Base-by-base conservation (phyloP, 73 alveolate genomes). In the Effrenium voratum region DNA sequence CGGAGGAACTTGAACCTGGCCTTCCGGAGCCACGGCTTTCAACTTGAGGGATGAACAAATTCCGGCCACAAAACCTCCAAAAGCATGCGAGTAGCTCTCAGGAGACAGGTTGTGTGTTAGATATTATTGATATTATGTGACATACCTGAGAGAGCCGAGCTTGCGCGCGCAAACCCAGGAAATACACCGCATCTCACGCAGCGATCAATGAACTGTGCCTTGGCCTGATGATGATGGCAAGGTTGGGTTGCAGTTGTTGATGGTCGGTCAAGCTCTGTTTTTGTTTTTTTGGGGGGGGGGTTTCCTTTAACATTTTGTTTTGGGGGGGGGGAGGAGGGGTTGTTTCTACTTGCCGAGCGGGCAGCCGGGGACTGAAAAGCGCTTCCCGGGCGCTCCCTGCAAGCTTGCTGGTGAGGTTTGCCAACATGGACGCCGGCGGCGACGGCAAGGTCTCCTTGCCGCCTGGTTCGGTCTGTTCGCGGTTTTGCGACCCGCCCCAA, bases 1-100 rank as follows among this genome's bases (percentile, higher is more conserved):
- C 97, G 97, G 59, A 86, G 97, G 88, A 90, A 66, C 57, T 41
- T 90, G 88, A 90, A 90, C 87, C 45, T 90, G 87, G 97, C 97
- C 45, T 90, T 90, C 68, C 86, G 97, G 97, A 36, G 55, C 75
- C 88, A 46, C 28, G 57, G 47, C 22, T 38, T 28, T 24, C 47
- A 80, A n/a, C 32, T 26, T 6, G 34, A 43, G 59, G 84, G 38
- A 40, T 73, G 59, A 41, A 19, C 45, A 72, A 28, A 34, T 49
- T 34, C 32, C 32, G 49, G 12, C 45, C 19, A 15, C 10, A 3
- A 38, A 43, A 41, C 45, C 70, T 46, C 12, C 19, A 52, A n/a
- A n/a, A n/a, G n/a, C n/a, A n/a, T n/a, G n/a, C n/a, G n/a, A n/a
- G n/a, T n/a, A n/a, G n/a, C n/a, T n/a, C n/a, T n/a, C n/a, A n/a